These are phyloP conservation scores for Eucalyptus leucophloia DNA, from an alignment of 345 rosid species.

Conservation along the genomic window DNA sequence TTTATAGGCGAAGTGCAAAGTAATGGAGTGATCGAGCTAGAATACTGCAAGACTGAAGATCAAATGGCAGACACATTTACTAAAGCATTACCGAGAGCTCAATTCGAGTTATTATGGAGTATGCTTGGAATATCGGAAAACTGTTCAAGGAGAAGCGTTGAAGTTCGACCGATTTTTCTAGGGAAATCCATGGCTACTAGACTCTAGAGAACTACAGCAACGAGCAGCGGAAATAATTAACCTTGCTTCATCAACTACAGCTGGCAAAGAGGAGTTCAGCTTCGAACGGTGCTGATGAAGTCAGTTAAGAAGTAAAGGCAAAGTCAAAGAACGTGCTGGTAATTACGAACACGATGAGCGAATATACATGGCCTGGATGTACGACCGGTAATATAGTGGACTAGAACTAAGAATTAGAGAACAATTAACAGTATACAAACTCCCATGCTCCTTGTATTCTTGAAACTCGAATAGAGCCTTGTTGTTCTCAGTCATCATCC, in stretches of 20 bases:
- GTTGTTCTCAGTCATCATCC: too few relatives aligned
- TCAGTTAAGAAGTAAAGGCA: neutral
- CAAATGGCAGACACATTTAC: neutral
- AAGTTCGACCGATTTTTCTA: neutral
- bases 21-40: neutral
- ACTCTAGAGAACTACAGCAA: neutral
- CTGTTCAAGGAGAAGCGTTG: neutral
- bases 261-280: neutral
- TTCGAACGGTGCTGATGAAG: neutral
- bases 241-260: neutral
- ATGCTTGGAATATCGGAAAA: too few relatives aligned
- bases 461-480: too few relatives aligned
- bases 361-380: neutral
- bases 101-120: too few relatives aligned
- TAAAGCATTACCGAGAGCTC: neutral
- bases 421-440: too few relatives aligned
- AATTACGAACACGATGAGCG: neutral
- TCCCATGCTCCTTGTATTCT: too few relatives aligned
- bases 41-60: neutral
- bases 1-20: neutral
- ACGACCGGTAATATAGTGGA: neutral
- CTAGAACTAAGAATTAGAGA: too few relatives aligned
- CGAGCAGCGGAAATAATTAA: neutral
- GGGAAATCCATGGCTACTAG: neutral
- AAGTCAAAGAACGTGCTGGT: neutral